A percentile compares a stretch with the other conserved stretches of the same genome.
These are phyloP conservation scores for Xenoacremonium recifei DNA, from an alignment of 2,329 filamentous ascomycete species.

Conservation along the genomic window DNA sequence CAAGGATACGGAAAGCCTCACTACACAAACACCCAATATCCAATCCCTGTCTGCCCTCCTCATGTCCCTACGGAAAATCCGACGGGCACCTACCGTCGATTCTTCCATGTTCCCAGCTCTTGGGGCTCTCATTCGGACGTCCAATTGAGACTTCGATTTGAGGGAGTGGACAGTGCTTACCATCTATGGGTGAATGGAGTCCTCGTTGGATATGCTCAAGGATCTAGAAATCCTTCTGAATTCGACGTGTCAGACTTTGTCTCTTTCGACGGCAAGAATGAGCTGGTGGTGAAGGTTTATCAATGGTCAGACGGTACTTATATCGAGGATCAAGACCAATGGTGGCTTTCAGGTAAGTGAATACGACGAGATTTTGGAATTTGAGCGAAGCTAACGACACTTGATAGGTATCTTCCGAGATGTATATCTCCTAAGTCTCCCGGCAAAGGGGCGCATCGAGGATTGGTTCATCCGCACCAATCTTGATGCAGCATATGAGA, in stretches of 20 bases:
- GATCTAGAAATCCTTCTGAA: slow-evolving; percentile 69
- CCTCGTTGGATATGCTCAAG: slow-evolving; percentile 70
- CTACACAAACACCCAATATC: slow-evolving; percentile 69
- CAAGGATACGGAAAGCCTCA: slow-evolving; percentile 66
- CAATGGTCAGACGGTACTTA: slow-evolving; percentile 72
- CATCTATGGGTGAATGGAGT: slow-evolving; percentile 69
- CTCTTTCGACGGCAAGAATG: slow-evolving; percentile 45
- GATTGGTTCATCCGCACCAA: slow-evolving; percentile 51
- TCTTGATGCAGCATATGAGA: slow-evolving; percentile 51
- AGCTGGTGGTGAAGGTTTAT: slow-evolving; percentile 66
- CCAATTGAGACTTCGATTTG: slow-evolving; percentile 68
- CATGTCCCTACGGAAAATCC: slow-evolving; percentile 63
- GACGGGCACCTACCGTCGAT: slow-evolving; percentile 60
- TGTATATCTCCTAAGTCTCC: slow-evolving; percentile 63
- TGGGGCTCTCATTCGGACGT: slow-evolving; percentile 35
- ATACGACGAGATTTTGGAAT: neutral
- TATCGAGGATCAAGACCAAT: slow-evolving; percentile 70
- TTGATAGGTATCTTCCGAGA: slow-evolving; percentile 65
- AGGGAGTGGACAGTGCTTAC: slow-evolving; percentile 72
- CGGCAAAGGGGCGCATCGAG: slow-evolving; percentile 53
- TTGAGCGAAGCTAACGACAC: neutral
- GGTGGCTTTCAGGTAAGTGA: slow-evolving; percentile 51
- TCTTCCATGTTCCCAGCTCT: slow-evolving; percentile 50
- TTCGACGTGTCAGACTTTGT: slow-evolving; percentile 65
- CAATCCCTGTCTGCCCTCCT: slow-evolving; percentile 66